phyloP scores from a whole-genome alignment of 2,329 filamentous ascomycete genomes.

The Ophiocordyceps australis region DNA sequence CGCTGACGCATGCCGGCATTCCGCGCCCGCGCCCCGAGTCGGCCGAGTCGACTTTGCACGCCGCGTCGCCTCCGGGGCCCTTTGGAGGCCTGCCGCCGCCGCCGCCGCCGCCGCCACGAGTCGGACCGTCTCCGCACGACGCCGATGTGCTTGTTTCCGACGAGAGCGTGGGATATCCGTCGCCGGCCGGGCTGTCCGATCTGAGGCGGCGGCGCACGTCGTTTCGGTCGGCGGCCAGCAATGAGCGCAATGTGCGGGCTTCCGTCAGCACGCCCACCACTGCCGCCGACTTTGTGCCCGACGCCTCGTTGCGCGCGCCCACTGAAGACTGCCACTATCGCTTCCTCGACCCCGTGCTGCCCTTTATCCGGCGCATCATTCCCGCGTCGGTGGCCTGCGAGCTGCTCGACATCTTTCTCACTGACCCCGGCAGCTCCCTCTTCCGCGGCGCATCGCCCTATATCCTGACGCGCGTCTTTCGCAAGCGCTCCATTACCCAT shows the following conservation, averaged over 20 bases:
- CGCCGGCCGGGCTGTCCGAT: slow-evolving; percentile 5
- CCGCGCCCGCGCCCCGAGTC: too few species aligned
- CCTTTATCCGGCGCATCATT: slow-evolving; percentile 18
- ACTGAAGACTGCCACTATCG: slow-evolving; percentile 17
- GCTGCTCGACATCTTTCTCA: slow-evolving; percentile 27
- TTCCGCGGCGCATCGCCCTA: slow-evolving; percentile 27
- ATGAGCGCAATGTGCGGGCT: slow-evolving; percentile 4
- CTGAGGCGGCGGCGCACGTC: slow-evolving; percentile 3
- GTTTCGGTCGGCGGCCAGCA: slow-evolving; percentile 5
- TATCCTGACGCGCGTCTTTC: slow-evolving; percentile 25
- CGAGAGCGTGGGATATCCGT: slow-evolving; percentile 11
- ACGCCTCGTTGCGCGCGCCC: slow-evolving; percentile 9
- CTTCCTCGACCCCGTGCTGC: slow-evolving; percentile 21
- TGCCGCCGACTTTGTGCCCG: slow-evolving; percentile 4
- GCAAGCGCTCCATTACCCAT: slow-evolving; percentile 22
- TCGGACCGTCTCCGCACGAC: slow-evolving; percentile 1
- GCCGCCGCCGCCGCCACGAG: too few species aligned
- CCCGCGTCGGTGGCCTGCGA: slow-evolving; percentile 22
- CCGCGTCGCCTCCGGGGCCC: too few species aligned
- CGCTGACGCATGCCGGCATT: slow-evolving; percentile 6
- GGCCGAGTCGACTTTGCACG: too few species aligned
- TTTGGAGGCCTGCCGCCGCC: too few species aligned
- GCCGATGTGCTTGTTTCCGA: slow-evolving; percentile 8
- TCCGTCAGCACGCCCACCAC: slow-evolving; percentile 5
- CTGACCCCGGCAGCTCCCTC: slow-evolving; percentile 21